A percentile compares a stretch with the other conserved stretches of the same genome.
Conservation (phyloP, 176 grass and related monocot species). For the Leersia perrieri region DNA sequence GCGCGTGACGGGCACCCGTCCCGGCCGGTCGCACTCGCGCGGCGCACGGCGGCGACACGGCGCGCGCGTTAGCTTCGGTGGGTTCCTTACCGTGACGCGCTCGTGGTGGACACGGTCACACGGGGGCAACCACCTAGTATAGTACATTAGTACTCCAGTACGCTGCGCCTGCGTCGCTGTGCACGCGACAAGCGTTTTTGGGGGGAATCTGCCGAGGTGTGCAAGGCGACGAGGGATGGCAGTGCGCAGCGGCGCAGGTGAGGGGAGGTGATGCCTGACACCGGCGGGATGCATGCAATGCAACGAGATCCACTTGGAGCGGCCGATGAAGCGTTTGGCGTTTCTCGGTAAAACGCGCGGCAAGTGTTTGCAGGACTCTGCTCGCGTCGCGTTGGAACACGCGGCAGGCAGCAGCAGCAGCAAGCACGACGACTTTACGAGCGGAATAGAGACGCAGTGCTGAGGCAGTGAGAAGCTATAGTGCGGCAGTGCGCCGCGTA, state of each 20-base stretch:
- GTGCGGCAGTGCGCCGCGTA: no score
- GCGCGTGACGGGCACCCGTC: neutral
- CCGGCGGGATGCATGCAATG: neutral
- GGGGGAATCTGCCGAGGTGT: neutral
- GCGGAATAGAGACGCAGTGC: neutral
- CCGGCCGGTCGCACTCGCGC: no score
- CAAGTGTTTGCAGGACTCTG: neutral
- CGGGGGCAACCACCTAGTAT: neutral
- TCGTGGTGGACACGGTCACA: neutral
- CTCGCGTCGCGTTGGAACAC: neutral
- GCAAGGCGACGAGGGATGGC: constrained; percentile 4
- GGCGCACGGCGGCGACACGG: no score
- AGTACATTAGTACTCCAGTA: no score
- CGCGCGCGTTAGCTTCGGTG: no score
- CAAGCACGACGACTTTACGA: neutral
- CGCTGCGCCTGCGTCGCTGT: neutral
- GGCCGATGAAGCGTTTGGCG: constrained; percentile 1
- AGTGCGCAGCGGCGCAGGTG: neutral
- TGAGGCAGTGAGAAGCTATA: no score
- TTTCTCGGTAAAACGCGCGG: neutral
- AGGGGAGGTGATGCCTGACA: neutral
- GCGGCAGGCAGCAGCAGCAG: neutral
- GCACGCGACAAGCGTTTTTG: constrained; percentile 1
- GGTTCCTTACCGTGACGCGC: neutral
- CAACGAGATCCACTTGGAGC: neutral